A percentile compares a stretch with the other conserved stretches of the same genome.
Evolutionary conservation across 2,329 filamentous ascomycete genomes (phyloP).

Genomic region (Aureobasidium sp.): DNA sequence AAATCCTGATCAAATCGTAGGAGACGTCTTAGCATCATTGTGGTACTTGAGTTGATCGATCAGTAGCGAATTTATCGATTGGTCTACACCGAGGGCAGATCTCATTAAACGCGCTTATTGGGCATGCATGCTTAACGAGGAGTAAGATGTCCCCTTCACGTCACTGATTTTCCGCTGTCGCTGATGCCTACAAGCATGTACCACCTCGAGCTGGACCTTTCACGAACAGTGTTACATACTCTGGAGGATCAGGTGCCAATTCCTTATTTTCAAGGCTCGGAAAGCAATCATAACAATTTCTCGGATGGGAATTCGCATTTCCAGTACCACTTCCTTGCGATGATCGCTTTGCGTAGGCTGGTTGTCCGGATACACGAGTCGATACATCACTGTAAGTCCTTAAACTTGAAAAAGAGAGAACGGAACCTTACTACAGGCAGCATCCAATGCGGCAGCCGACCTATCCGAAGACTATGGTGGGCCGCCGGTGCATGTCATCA

Average conservation of each 20-base stretch:
- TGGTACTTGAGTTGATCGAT: conserved; percentile 14
- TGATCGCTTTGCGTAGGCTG: conserved; percentile 48
- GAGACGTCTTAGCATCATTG: conserved; percentile 18
- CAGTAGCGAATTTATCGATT: conserved; percentile 31
- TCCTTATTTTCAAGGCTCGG: conserved; percentile 42
- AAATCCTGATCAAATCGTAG: conserved; percentile 48
- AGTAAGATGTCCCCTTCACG: conserved; percentile 28
- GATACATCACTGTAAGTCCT: conserved; percentile 43
- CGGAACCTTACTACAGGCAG: conserved; percentile 10
- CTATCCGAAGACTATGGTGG: conserved; percentile 28
- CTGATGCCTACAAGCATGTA: conserved; percentile 34
- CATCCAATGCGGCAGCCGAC: conserved; percentile 22
- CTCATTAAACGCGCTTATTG: conserved; percentile 47
- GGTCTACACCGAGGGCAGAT: conserved; percentile 40
- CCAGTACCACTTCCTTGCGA: conserved; percentile 51
- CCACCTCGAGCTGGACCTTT: conserved; percentile 50
- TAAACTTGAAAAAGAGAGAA: not conserved
- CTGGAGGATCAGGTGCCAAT: conserved; percentile 46
- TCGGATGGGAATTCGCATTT: conserved; percentile 45
- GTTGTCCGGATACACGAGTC: conserved; percentile 45
- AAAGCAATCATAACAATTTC: conserved; percentile 32
- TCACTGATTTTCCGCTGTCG: not conserved
- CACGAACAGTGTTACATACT: conserved; percentile 45
- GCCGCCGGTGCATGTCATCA: conserved; percentile 36
- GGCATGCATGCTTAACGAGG: conserved; percentile 49